Conservation (phyloP, 805 yeast genomes). For the Wickerhamiella lipophila region DNA sequence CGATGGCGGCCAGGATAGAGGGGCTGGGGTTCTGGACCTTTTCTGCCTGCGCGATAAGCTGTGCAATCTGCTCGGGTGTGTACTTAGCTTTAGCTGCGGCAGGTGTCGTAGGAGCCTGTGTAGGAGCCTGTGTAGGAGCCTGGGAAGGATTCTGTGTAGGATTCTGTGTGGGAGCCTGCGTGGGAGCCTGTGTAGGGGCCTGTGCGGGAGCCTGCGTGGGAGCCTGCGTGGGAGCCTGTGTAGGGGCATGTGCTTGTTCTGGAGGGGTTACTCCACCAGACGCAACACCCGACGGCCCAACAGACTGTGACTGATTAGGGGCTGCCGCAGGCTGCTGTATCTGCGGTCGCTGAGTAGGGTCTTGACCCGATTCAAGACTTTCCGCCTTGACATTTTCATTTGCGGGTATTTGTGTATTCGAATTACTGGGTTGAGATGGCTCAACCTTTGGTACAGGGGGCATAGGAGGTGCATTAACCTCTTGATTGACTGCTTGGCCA, state of each 20-base stretch:
- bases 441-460: constrained; percentile 10
- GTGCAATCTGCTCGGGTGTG: constrained; percentile 26
- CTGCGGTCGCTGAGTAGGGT: too few species aligned
- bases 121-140: constrained; percentile 12
- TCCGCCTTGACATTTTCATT: not conserved
- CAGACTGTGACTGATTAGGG: too few species aligned
- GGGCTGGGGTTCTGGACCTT: constrained; percentile 29
- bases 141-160: constrained; percentile 13
- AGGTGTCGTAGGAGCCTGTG: constrained; percentile 12
- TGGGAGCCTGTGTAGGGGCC: constrained; percentile 1
- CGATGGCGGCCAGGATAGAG: constrained; percentile 26
- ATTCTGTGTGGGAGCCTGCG: not conserved
- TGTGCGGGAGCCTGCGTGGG: not conserved
- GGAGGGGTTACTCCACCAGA: too few species aligned
- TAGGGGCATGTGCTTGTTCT: too few species aligned
- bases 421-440: not conserved
- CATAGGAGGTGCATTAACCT: too few species aligned
- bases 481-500: not conserved
- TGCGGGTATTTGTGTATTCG: not conserved
- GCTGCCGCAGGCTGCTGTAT: not conserved
- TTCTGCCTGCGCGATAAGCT: constrained; percentile 28
- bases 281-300: too few species aligned
- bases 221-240: too few species aligned
- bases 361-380: too few species aligned
- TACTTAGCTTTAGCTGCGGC: constrained; percentile 19